Conservation (phyloP, 2,329 filamentous ascomycete genomes). For the Lasiodiplodia sp. region DNA sequence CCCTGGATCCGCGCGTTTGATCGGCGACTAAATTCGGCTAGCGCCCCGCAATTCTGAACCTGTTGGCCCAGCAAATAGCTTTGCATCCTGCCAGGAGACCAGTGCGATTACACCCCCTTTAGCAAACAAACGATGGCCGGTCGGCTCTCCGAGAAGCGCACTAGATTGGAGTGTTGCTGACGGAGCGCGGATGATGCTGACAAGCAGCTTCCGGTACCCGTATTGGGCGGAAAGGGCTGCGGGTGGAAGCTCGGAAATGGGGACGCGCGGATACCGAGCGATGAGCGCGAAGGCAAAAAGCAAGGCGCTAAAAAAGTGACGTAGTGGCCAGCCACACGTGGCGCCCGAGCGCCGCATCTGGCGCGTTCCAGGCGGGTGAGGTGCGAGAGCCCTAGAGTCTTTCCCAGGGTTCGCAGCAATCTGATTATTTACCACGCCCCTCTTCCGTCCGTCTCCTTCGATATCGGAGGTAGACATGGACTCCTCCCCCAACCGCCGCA, state of each 20-base stretch:
- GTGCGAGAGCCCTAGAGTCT: slow-evolving; percentile 3
- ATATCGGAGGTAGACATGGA: slow-evolving; percentile 13
- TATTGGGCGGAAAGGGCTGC: neutral
- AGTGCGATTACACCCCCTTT: neutral
- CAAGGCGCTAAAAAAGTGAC: slow-evolving; percentile 27
- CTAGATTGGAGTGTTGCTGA: neutral
- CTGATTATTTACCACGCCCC: slow-evolving; percentile 10
- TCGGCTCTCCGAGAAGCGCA: neutral
- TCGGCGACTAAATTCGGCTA: slow-evolving; percentile 19
- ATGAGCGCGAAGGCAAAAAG: neutral
- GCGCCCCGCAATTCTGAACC: slow-evolving; percentile 1
- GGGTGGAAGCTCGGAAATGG: slow-evolving; percentile 1
- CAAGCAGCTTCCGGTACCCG: neutral
- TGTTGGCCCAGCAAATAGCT: slow-evolving; percentile 6
- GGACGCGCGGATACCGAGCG: neutral
- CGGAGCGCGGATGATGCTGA: slow-evolving; percentile 11
- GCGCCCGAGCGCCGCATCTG: slow-evolving; percentile 22
- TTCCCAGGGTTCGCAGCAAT: slow-evolving; percentile 5
- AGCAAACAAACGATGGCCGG: neutral
- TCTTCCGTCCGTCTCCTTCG: slow-evolving; percentile 1
- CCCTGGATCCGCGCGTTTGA: slow-evolving; percentile 24
- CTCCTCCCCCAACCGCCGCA: slow-evolving; percentile 12
- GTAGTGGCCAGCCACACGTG: slow-evolving; percentile 21
- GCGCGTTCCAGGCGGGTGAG: slow-evolving; percentile 5
- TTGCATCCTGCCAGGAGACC: neutral